Percentiles rank a stretch among this genome's conserved stretches.
These are phyloP conservation scores for Comarum palustre DNA, from an alignment of 306 rosid genomes.

Conservation along the genomic window DNA sequence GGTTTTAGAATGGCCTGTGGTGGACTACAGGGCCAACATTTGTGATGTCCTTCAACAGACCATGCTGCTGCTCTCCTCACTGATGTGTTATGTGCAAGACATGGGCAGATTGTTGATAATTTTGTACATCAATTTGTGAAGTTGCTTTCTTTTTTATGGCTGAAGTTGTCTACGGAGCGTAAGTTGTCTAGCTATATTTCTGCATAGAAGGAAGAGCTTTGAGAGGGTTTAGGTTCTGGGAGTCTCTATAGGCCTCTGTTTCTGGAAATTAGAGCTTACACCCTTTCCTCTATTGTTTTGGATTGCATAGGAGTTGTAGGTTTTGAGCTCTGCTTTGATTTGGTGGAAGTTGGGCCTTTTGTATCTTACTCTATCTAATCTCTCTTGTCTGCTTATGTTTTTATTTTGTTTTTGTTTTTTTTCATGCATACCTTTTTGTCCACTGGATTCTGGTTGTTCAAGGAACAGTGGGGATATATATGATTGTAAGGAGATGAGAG, in stretches of 20 bases:
- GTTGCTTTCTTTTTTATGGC: background rate
- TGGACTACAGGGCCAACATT: background rate
- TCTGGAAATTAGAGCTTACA: background rate
- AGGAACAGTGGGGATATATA: background rate
- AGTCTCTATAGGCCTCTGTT: background rate
- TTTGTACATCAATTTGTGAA: background rate
- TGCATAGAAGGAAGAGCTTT: background rate
- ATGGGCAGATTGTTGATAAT: background rate
- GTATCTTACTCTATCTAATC: background rate
- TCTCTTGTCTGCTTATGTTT: background rate
- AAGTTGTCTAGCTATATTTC: background rate
- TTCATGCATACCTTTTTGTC: background rate
- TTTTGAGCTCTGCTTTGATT: background rate
- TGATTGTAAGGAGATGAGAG: background rate
- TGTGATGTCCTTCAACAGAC: background rate
- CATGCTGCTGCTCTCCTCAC: background rate
- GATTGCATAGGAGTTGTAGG: background rate
- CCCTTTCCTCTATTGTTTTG: background rate
- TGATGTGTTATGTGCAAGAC: background rate
- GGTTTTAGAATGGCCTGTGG: background rate
- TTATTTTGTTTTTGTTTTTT: no score
- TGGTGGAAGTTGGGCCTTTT: background rate
- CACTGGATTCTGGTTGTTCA: background rate
- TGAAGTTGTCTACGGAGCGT: background rate
- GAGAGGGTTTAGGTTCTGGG: background rate